Percentiles rank a stretch among this genome's conserved stretches.
Evolutionary conservation across 2,329 filamentous ascomycete species (phyloP).

Genomic region (Thielaviopsis ethacetica): DNA sequence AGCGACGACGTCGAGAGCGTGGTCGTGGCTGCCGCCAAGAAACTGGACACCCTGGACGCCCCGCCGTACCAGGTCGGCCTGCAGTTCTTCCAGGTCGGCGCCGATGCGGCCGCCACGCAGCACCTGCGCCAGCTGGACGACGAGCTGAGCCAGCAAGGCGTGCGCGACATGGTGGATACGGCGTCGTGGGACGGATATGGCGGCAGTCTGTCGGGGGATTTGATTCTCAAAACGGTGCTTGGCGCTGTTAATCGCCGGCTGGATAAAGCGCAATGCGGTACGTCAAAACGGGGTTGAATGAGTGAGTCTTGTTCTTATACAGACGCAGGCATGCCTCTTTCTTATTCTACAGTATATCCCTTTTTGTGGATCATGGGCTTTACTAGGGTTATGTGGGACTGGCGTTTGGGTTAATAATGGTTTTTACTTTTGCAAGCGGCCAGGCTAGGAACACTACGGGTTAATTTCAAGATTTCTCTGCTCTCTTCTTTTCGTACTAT

Average conservation of each 20-base stretch:
- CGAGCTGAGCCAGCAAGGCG: conserved; percentile 32
- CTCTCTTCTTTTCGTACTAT: neutral
- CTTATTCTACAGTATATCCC: too few relatives aligned
- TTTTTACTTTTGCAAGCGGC: neutral
- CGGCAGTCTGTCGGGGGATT: conserved; percentile 44
- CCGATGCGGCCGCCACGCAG: conserved; percentile 45
- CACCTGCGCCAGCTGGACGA: conserved; percentile 65
- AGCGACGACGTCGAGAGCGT: conserved; percentile 61
- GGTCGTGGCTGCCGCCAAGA: conserved; percentile 50
- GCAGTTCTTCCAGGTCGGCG: conserved; percentile 91
- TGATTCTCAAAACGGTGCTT: conserved; percentile 67
- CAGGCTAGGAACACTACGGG: too few relatives aligned
- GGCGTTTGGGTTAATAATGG: neutral
- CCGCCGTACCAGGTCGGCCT: conserved; percentile 73
- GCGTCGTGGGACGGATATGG: conserved; percentile 50
- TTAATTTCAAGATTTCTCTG: neutral
- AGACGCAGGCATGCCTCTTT: neutral
- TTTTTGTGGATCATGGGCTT: too few relatives aligned
- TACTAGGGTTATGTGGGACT: too few relatives aligned
- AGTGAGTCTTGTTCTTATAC: neutral
- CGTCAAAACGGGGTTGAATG: conserved; percentile 11
- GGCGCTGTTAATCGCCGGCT: conserved; percentile 49
- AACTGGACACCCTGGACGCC: conserved; percentile 53
- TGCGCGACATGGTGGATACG: conserved; percentile 87
- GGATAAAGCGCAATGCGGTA: conserved; percentile 16